A percentile compares a stretch with the other conserved stretches of the same genome.
Evolutionary conservation across 345 rosid genomes (phyloP).

Genomic region (Gossypium mustelinum): DNA sequence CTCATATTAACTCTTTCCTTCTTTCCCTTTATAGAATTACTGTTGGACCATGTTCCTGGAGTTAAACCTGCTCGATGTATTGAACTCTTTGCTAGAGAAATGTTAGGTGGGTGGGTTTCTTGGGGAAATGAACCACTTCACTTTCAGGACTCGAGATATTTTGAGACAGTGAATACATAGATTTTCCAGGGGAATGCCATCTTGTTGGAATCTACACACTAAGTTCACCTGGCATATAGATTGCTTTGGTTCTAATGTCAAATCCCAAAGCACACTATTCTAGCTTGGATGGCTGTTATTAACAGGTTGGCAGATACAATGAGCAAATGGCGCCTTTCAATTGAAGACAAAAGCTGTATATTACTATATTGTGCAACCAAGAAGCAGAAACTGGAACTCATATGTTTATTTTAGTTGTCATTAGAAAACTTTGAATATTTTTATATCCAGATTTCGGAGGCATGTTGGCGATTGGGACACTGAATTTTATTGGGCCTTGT

Average conservation of each 20-base stretch:
- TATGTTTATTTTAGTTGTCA: neutral
- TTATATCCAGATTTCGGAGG: neutral
- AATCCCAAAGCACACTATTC: neutral
- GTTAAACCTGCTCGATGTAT: slow-evolving; percentile 55
- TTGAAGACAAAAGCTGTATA: neutral
- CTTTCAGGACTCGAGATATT: slow-evolving; percentile 63
- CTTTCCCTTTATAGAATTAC: slow-evolving; percentile 42
- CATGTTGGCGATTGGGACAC: neutral
- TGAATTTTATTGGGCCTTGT: neutral
- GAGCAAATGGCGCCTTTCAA: neutral
- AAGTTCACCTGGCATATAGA: slow-evolving; percentile 4
- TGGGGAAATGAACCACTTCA: slow-evolving; percentile 97
- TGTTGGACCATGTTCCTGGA: slow-evolving; percentile 52
- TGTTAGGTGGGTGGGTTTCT: slow-evolving; percentile 69
- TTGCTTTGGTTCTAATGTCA: neutral
- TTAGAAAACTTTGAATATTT: neutral
- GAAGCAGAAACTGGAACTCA: neutral
- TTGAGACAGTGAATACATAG: slow-evolving; percentile 24
- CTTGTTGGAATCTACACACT: neutral
- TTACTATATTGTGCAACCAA: neutral
- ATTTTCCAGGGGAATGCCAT: neutral
- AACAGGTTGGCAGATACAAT: neutral
- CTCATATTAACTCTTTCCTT: slow-evolving; percentile 9
- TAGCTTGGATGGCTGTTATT: neutral
- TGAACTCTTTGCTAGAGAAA: slow-evolving; percentile 83